Evolutionary conservation across 495 filamentous ascomycete genomes (phyloP).

Genomic region (Elasticomyces elasticus): DNA sequence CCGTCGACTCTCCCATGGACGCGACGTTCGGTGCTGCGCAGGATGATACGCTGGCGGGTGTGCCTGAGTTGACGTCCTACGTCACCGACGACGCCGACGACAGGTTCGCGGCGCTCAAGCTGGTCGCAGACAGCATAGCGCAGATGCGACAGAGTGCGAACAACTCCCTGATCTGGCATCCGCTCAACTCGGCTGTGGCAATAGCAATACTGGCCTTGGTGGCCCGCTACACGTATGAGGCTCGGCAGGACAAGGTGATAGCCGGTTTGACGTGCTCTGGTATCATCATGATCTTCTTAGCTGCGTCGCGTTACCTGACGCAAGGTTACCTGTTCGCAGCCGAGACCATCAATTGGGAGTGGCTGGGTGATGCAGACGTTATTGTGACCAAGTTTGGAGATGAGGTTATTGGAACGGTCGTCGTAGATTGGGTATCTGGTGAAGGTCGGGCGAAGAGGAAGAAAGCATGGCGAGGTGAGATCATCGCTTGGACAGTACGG

Average conservation of each 20-base stretch:
- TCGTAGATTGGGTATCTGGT: slow-evolving; percentile 37
- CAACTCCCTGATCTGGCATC: slow-evolving; percentile 43
- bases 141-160: slow-evolving; percentile 53
- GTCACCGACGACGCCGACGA: slow-evolving; percentile 34
- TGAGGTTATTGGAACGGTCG: slow-evolving; percentile 46
- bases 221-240: slow-evolving; percentile 29
- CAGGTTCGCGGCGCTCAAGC: slow-evolving; percentile 61
- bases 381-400: slow-evolving; percentile 47
- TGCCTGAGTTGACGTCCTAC: slow-evolving; percentile 27
- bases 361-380: slow-evolving; percentile 39
- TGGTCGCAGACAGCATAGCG: slow-evolving; percentile 55
- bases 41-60: slow-evolving; percentile 15
- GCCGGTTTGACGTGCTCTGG: slow-evolving; percentile 38
- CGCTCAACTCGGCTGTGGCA: slow-evolving; percentile 34
- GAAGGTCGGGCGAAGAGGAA: slow-evolving; percentile 35
- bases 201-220: slow-evolving; percentile 32
- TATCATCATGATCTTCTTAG: slow-evolving; percentile 38
- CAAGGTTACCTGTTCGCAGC: slow-evolving; percentile 43
- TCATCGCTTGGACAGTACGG: slow-evolving; percentile 68
- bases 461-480: slow-evolving; percentile 38
- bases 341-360: slow-evolving; percentile 43
- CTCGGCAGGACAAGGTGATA: slow-evolving; percentile 25
- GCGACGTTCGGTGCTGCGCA: background rate
- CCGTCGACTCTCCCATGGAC: slow-evolving; percentile 17
- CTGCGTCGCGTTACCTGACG: slow-evolving; percentile 33